Percentiles rank a stretch among this genome's conserved stretches.
Evolutionary conservation across 352 stramenopile species (phyloP).

Genomic region (Pythium apleroticum): DNA sequence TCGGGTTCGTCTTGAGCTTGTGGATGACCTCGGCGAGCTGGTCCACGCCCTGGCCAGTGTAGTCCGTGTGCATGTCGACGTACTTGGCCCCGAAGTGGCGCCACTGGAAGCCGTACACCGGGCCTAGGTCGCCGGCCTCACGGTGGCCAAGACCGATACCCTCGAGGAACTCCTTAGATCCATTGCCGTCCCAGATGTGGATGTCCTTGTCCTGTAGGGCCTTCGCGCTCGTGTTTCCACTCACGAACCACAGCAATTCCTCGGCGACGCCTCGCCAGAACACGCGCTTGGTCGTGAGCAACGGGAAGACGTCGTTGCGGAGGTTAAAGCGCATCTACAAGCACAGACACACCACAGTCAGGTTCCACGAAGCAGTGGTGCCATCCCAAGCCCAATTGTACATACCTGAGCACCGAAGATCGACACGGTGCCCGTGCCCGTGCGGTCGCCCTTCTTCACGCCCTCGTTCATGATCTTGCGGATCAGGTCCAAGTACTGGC

Average conservation of each 20-base stretch:
- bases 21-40: conserved; percentile 98
- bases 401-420: conserved; percentile 95
- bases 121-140: conserved; percentile 96
- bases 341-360: conserved; percentile 7
- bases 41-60: conserved; percentile 97
- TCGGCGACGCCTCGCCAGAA: conserved; percentile 99
- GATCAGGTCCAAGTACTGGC: conserved; percentile 90
- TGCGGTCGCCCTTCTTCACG: conserved; percentile 94
- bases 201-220: conserved; percentile 97
- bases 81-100: conserved; percentile 99
- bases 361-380: neutral
- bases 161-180: conserved; percentile 94
- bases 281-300: conserved; percentile 99
- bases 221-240: conserved; percentile 96
- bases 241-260: conserved; percentile 99
- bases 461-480: conserved; percentile 96
- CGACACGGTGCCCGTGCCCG: conserved; percentile 97
- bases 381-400: neutral
- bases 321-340: conserved; percentile 93
- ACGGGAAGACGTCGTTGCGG: conserved; percentile 92
- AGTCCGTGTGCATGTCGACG: conserved; percentile 97
- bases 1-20: conserved; percentile 97
- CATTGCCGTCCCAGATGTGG: conserved; percentile 99
- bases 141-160: conserved; percentile 91
- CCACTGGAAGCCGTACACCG: conserved; percentile 99